Percentiles rank a stretch among this genome's conserved stretches.
Evolutionary conservation across 805 yeast genomes (phyloP).

Genomic region (Wickerhamiella sergipiensis): DNA sequence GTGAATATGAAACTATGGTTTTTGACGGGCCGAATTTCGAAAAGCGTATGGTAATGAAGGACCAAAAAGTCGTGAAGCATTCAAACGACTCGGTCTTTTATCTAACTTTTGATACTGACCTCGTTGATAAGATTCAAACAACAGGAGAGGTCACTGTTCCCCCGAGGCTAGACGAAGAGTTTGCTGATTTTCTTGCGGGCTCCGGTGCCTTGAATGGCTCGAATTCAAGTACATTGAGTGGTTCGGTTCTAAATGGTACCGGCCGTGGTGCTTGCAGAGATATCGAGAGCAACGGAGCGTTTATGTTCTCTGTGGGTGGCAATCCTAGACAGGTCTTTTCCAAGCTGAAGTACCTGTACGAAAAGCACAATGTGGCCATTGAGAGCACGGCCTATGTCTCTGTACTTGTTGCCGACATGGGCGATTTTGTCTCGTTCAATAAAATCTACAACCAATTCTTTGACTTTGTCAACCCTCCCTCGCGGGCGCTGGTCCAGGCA

Average conservation of each 20-base stretch:
- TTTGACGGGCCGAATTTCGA: conserved; percentile 78
- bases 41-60: conserved; percentile 32
- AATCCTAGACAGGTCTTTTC: conserved; percentile 3
- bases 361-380: neutral
- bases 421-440: conserved; percentile 48
- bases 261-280: too few relatives aligned
- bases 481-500: conserved; percentile 74
- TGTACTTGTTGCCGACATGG: conserved; percentile 37
- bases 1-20: conserved; percentile 90
- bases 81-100: conserved; percentile 57
- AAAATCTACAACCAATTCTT: conserved; percentile 44
- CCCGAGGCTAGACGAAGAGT: conserved; percentile 22
- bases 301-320: conserved; percentile 4
- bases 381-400: conserved; percentile 3
- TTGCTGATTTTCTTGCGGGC: conserved; percentile 14
- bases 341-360: conserved; percentile 1
- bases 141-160: conserved; percentile 11
- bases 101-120: conserved; percentile 30
- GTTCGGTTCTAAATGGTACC: too few relatives aligned
- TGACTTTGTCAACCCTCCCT: conserved; percentile 59
- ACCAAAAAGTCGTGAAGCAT: conserved; percentile 31
- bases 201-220: too few relatives aligned
- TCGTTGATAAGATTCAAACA: conserved; percentile 28
- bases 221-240: too few relatives aligned
- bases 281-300: neutral